phyloP scores from a whole-genome alignment of 192 early-diverging fungal species.

The Coemansia sp. region DNA sequence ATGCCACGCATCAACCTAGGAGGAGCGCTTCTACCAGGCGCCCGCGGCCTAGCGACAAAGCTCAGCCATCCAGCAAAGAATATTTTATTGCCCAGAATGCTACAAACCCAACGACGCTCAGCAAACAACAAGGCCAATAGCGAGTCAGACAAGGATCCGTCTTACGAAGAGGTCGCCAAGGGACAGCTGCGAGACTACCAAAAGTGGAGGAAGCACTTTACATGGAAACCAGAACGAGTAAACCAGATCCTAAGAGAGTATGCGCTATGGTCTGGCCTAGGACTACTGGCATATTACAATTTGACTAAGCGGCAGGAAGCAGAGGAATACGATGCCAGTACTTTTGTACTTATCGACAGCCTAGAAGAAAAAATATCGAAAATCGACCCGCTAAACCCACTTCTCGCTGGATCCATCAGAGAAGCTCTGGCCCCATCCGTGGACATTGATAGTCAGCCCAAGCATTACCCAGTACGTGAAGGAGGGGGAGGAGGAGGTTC shows the following conservation, averaged over 20 bases:
- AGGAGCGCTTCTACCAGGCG: background rate
- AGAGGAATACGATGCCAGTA: conserved; percentile 32
- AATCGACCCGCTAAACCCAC: conserved; percentile 23
- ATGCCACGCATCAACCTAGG: background rate
- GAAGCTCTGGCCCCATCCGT: background rate
- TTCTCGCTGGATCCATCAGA: conserved; percentile 18
- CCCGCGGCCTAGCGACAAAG: background rate
- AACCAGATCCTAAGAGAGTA: conserved; percentile 26
- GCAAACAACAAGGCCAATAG: background rate
- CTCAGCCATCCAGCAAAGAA: background rate
- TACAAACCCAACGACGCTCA: background rate
- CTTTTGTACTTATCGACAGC: conserved; percentile 37
- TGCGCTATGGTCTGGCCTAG: conserved; percentile 35
- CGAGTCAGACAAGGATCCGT: background rate
- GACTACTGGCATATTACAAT: conserved; percentile 36
- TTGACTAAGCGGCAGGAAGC: conserved; percentile 29
- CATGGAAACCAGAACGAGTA: conserved; percentile 22
- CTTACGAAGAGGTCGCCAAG: conserved; percentile 35
- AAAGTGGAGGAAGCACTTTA: conserved; percentile 45
- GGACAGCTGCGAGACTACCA: conserved; percentile 35
- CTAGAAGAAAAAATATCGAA: conserved; percentile 20
- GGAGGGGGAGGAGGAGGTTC: background rate
- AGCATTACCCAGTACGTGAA: too few relatives aligned
- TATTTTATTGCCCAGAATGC: background rate
- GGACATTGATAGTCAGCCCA: background rate